Conservation (phyloP, 148 eudicot genomes). For the Camellia sinensis region DNA sequence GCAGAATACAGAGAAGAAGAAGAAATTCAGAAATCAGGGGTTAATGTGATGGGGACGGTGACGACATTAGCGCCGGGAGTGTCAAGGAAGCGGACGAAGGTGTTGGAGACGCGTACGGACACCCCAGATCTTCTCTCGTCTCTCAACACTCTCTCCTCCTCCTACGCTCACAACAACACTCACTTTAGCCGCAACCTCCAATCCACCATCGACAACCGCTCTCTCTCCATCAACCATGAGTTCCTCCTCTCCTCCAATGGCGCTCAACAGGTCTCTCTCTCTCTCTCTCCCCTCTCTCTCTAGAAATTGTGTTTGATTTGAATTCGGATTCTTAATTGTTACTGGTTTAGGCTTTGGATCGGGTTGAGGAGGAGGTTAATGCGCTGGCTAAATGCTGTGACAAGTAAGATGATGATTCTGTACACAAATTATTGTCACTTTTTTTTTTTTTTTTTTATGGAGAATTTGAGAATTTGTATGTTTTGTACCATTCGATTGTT, state of each 20-base stretch:
- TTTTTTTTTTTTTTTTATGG: background rate
- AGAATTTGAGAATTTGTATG: background rate
- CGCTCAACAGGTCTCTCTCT: constrained; percentile 65
- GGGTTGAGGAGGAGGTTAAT: constrained; percentile 93
- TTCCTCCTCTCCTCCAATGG: constrained; percentile 70
- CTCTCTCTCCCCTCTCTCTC: background rate
- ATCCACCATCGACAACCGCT: constrained; percentile 88
- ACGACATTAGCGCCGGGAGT: constrained; percentile 83
- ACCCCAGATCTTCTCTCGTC: constrained; percentile 76
- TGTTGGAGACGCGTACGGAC: constrained; percentile 82
- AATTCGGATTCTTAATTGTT: background rate
- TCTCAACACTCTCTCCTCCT: constrained; percentile 67
- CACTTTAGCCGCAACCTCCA: constrained; percentile 65
- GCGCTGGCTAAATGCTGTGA: constrained; percentile 88
- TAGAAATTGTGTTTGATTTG: background rate
- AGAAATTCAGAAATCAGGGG: too few species aligned
- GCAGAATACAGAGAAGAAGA: too few species aligned
- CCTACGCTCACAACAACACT: too few species aligned
- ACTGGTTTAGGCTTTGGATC: constrained; percentile 82
- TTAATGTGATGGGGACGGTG: constrained; percentile 43
- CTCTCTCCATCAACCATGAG: constrained; percentile 76
- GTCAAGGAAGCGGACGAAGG: constrained; percentile 91
- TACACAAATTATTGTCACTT: background rate
- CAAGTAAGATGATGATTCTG: constrained; percentile 41
- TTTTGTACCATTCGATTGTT: background rate